Conservation (phyloP, 2,329 filamentous ascomycete genomes). For the Fusarium sp. region DNA sequence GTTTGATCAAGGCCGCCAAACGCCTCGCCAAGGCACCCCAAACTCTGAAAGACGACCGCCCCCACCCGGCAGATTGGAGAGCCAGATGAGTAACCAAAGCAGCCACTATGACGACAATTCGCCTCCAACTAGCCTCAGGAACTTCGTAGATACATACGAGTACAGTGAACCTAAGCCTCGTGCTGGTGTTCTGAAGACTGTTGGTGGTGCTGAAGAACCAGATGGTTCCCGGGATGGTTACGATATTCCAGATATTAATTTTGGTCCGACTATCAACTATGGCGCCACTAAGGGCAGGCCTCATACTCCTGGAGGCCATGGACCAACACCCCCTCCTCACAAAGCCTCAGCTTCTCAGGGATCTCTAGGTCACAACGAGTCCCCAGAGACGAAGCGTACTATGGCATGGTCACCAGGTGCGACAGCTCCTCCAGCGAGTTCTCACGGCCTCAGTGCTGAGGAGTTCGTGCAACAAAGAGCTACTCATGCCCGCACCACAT, state of each 20-base stretch:
- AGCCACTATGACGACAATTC: constrained; percentile 71
- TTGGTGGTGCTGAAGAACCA: constrained; percentile 64
- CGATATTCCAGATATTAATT: constrained; percentile 80
- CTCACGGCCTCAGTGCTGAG: constrained; percentile 75
- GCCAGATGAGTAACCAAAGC: constrained; percentile 52
- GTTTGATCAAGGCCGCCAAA: constrained; percentile 44
- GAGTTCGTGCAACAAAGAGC: constrained; percentile 86
- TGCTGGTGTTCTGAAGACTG: constrained; percentile 82
- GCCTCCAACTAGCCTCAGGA: constrained; percentile 40
- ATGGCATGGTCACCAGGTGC: constrained; percentile 84
- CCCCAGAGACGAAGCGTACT: constrained; percentile 69
- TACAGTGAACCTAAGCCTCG: constrained; percentile 61
- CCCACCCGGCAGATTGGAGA: constrained; percentile 42
- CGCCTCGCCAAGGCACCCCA: constrained; percentile 25
- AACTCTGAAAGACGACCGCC: constrained; percentile 41
- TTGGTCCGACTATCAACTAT: constrained; percentile 84
- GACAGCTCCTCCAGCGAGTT: constrained; percentile 58
- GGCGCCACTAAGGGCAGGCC: constrained; percentile 50
- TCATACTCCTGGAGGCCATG: constrained; percentile 49
- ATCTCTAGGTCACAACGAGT: constrained; percentile 59
- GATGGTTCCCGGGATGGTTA: constrained; percentile 50
- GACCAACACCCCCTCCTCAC: constrained; percentile 39
- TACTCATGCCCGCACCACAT: constrained; percentile 69
- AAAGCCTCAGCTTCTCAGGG: constrained; percentile 39
- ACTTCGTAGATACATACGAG: constrained; percentile 43